A percentile compares a stretch with the other conserved stretches of the same genome.
Evolutionary conservation across 2,329 filamentous ascomycete genomes (phyloP).

Genomic region (Aspergillus hortae): DNA sequence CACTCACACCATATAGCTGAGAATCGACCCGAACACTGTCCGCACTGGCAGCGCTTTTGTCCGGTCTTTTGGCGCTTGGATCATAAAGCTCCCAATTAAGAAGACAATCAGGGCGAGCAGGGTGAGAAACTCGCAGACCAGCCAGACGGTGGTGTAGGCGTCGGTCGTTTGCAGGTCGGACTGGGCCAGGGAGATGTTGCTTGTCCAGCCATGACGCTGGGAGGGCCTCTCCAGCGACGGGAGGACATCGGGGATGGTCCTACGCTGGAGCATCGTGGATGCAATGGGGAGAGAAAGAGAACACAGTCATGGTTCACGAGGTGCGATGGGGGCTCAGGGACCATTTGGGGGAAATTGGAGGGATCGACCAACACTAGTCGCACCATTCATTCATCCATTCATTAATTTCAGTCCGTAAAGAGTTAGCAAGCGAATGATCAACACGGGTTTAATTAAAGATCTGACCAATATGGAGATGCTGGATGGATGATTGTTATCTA

Average conservation of each 20-base stretch:
- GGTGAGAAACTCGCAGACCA: slow-evolving; percentile 17
- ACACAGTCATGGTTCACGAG: not conserved
- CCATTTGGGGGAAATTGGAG: not conserved
- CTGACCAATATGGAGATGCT: too few species aligned
- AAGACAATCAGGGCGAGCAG: slow-evolving; percentile 16
- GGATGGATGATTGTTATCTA: too few species aligned
- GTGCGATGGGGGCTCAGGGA: not conserved
- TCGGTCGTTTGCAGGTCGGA: not conserved
- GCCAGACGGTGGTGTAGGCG: slow-evolving; percentile 5
- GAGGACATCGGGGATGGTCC: not conserved
- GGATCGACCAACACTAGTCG: too few species aligned
- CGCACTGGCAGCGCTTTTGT: slow-evolving; percentile 6
- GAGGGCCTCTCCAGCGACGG: not conserved
- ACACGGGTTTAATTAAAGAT: too few species aligned
- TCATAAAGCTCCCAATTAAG: slow-evolving; percentile 15
- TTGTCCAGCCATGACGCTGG: not conserved
- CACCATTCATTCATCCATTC: too few species aligned
- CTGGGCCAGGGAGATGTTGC: not conserved
- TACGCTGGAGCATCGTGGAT: not conserved
- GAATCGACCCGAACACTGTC: slow-evolving; percentile 13
- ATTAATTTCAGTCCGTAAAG: too few species aligned
- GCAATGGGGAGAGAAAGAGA: not conserved
- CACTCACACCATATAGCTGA: slow-evolving; percentile 12
- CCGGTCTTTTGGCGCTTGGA: slow-evolving; percentile 8
- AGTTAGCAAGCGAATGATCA: too few species aligned